These are phyloP conservation scores for Coniochaeta hoffmannii DNA, from an alignment of 2,329 filamentous ascomycete genomes.

Conservation along the genomic window DNA sequence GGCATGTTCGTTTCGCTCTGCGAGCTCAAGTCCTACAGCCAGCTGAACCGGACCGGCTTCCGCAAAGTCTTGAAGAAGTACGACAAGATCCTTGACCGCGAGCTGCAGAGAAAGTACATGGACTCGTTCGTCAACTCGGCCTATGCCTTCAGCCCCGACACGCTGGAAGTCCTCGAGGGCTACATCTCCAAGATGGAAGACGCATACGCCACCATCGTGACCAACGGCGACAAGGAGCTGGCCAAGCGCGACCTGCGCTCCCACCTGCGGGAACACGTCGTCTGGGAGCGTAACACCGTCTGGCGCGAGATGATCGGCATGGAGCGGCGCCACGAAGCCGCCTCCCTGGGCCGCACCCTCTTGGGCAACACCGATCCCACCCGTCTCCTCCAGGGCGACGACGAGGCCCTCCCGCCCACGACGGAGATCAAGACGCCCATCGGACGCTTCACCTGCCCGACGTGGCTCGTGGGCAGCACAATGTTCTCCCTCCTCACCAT, in stretches of 20 bases:
- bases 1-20: constrained; percentile 86
- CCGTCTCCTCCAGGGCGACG: constrained; percentile 72
- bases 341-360: constrained; percentile 79
- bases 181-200: constrained; percentile 69
- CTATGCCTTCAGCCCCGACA: constrained; percentile 72
- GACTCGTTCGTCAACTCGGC: constrained; percentile 65
- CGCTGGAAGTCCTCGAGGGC: constrained; percentile 62
- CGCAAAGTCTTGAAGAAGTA: constrained; percentile 97
- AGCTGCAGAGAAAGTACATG: constrained; percentile 72
- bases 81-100: constrained; percentile 87
- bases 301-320: constrained; percentile 99
- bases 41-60: constrained; percentile 95
- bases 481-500: constrained; percentile 70
- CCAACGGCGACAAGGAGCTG: constrained; percentile 66
- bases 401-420: constrained; percentile 50
- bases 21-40: constrained; percentile 91
- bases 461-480: constrained; percentile 76
- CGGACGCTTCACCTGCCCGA: constrained; percentile 66
- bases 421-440: constrained; percentile 74
- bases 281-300: constrained; percentile 98
- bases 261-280: constrained; percentile 90
- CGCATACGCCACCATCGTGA: constrained; percentile 75
- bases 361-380: constrained; percentile 69
- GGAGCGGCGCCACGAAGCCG: constrained; percentile 89
- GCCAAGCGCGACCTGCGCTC: constrained; percentile 82